Evolutionary conservation across 257 asterid genomes (phyloP).

Genomic region (Haberlea rhodopensis): DNA sequence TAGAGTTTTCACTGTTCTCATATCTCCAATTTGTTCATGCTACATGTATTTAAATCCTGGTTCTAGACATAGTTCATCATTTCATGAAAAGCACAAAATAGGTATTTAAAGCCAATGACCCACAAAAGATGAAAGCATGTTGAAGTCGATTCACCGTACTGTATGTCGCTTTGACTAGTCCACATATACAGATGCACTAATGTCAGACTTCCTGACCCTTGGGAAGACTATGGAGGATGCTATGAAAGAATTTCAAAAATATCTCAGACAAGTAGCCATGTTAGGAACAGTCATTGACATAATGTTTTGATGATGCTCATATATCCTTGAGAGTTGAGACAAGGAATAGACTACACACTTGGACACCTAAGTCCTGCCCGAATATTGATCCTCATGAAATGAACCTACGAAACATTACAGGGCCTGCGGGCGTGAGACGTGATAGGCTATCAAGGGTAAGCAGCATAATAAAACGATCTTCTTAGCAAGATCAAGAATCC

Average conservation of each 20-base stretch:
- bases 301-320: background rate
- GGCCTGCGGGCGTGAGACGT: background rate
- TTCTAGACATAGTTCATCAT: background rate
- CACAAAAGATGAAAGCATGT: too few species aligned
- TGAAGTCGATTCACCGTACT: too few species aligned
- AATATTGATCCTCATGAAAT: background rate
- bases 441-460: background rate
- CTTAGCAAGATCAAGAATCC: too few species aligned
- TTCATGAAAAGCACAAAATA: background rate
- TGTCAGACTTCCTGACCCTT: background rate
- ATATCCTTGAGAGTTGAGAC: background rate
- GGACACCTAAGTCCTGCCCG: background rate
- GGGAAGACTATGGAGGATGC: background rate
- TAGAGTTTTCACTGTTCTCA: too few species aligned
- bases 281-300: background rate
- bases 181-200: background rate
- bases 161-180: background rate
- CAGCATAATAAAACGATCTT: background rate
- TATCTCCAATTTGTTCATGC: background rate
- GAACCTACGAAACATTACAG: too few species aligned
- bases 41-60: background rate
- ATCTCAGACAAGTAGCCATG: background rate
- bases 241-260: too few species aligned
- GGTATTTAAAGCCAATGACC: background rate
- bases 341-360: background rate